phyloP scores from a whole-genome alignment of 345 rosid genomes.

The Boechera retrofracta region DNA sequence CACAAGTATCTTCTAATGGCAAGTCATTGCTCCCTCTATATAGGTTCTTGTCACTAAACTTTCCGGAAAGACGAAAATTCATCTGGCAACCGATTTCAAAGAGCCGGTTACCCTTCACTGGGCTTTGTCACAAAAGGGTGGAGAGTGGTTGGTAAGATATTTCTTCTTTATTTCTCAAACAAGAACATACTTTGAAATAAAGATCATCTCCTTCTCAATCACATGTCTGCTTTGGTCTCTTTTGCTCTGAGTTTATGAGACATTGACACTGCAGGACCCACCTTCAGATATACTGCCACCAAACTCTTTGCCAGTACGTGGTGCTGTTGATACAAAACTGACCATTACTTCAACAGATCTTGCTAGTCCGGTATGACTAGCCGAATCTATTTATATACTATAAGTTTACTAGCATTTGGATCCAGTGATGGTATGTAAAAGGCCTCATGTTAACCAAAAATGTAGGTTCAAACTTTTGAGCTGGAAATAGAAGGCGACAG shows the following conservation, averaged over 20 bases:
- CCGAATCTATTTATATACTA: constrained; percentile 25
- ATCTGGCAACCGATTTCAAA: constrained; percentile 68
- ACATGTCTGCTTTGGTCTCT: constrained; percentile 31
- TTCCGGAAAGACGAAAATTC: constrained; percentile 69
- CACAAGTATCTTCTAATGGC: constrained; percentile 32
- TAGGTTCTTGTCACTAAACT: constrained; percentile 80
- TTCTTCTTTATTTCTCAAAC: constrained; percentile 22
- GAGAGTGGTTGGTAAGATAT: constrained; percentile 94
- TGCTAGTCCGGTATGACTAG: constrained; percentile 64
- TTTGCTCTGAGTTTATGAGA: constrained; percentile 30
- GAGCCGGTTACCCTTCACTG: constrained; percentile 87
- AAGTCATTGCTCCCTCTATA: constrained; percentile 26
- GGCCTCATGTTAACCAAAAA: constrained; percentile 29
- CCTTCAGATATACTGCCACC: constrained; percentile 69
- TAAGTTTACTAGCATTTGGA: constrained; percentile 28
- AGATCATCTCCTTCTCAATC: constrained; percentile 9
- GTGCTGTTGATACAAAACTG: constrained; percentile 72
- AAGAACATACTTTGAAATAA: constrained; percentile 30
- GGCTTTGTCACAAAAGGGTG: constrained; percentile 83
- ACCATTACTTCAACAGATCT: constrained; percentile 51
- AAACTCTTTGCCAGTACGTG: constrained; percentile 64
- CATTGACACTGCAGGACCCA: constrained; percentile 72
- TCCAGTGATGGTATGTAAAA: constrained; percentile 31
- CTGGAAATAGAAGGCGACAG: constrained; percentile 75
- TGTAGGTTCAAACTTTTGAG: constrained; percentile 78